These are phyloP conservation scores for Hirsutella rhossiliensis DNA, from an alignment of 2,329 filamentous ascomycete species.

Conservation along the genomic window DNA sequence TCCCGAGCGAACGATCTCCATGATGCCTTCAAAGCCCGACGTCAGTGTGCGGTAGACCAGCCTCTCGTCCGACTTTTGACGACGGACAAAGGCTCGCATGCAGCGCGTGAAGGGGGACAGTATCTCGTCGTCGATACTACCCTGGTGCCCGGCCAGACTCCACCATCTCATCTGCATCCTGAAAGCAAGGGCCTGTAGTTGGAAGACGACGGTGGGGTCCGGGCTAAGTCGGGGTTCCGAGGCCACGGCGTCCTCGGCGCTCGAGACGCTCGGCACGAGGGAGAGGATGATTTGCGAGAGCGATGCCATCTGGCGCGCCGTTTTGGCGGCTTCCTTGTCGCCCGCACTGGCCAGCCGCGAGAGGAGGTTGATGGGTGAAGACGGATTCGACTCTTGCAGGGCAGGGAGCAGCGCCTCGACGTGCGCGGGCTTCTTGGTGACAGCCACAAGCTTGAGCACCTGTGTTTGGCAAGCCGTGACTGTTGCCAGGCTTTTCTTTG, in stretches of 20 bases:
- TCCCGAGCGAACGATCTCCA: slow-evolving; percentile 19
- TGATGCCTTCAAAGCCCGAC: slow-evolving; percentile 18
- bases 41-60: slow-evolving; percentile 24
- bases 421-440: slow-evolving; percentile 44
- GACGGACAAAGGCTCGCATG: slow-evolving; percentile 46
- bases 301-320: slow-evolving; percentile 52
- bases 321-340: slow-evolving; percentile 40
- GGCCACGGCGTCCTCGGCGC: slow-evolving; percentile 46
- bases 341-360: slow-evolving; percentile 29
- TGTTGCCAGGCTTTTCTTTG: slow-evolving; percentile 35
- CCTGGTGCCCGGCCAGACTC: slow-evolving; percentile 46
- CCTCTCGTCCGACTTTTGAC: slow-evolving; percentile 26
- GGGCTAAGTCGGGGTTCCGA: slow-evolving; percentile 41
- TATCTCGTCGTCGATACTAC: slow-evolving; percentile 51
- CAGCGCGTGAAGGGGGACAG: slow-evolving; percentile 54
- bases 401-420: slow-evolving; percentile 46
- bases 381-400: slow-evolving; percentile 37
- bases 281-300: slow-evolving; percentile 54
- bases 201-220: slow-evolving; percentile 44
- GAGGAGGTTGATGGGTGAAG: slow-evolving; percentile 48
- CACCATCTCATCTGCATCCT: slow-evolving; percentile 52
- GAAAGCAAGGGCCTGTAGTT: slow-evolving; percentile 53
- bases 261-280: slow-evolving; percentile 54
- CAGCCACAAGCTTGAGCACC: slow-evolving; percentile 49
- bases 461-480: slow-evolving; percentile 54